These are phyloP conservation scores for Didymella pinodella DNA, from an alignment of 2,329 filamentous ascomycete genomes.

Conservation along the genomic window DNA sequence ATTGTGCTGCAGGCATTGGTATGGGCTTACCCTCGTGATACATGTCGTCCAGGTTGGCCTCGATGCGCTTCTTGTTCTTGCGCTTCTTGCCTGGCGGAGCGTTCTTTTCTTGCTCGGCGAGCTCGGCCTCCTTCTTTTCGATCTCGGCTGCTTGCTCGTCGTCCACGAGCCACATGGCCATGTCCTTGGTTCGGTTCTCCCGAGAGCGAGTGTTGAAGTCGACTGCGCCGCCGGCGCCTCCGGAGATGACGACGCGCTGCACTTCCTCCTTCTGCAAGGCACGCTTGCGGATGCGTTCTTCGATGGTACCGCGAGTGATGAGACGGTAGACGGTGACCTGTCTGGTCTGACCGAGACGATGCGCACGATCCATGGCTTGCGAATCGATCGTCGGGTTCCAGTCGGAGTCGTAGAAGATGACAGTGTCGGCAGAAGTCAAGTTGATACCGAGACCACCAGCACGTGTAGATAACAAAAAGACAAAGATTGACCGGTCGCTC, in stretches of 20 bases:
- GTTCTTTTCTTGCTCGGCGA: conserved; percentile 70
- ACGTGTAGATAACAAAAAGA: conserved; percentile 94
- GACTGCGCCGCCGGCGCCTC: conserved; percentile 80
- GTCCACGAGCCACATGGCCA: conserved; percentile 98
- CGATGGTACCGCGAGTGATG: conserved; percentile 95
- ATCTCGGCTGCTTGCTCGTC: conserved; percentile 95
- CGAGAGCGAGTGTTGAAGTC: conserved; percentile 94
- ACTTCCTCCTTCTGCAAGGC: conserved; percentile 99
- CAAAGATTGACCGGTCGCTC: conserved; percentile 90
- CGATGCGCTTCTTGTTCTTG: conserved; percentile 68
- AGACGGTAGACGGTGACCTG: conserved; percentile 98
- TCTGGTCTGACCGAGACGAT: conserved; percentile 93
- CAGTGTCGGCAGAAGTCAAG: conserved; percentile 92
- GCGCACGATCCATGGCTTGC: conserved; percentile 98
- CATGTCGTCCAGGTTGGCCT: conserved; percentile 86
- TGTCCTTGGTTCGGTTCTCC: conserved; percentile 96
- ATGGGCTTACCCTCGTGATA: conserved; percentile 90
- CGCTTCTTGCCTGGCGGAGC: conserved; percentile 56
- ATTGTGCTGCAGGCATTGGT: not conserved
- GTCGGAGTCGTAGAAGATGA: conserved; percentile 99
- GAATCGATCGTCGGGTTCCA: conserved; percentile 99
- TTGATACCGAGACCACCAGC: conserved; percentile 99
- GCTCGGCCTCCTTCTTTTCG: conserved; percentile 88
- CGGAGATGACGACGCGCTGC: conserved; percentile 94
- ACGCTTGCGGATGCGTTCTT: conserved; percentile 96